phyloP scores from a whole-genome alignment of 352 stramenopile genomes.

The Globisporangium perplexum region DNA sequence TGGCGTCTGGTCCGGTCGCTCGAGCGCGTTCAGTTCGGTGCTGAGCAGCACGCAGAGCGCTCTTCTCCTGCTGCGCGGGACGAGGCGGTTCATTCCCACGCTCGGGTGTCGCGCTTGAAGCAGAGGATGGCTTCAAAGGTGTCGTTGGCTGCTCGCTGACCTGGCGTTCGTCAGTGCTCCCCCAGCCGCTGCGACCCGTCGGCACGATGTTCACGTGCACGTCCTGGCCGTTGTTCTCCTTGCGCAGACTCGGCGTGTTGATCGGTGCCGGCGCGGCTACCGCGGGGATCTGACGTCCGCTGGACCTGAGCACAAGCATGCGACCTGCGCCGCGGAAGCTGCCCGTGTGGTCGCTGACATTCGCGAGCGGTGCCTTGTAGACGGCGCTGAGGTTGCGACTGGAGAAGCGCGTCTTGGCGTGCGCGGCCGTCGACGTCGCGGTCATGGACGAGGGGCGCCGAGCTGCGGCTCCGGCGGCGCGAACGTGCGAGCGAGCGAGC shows the following conservation, averaged over 20 bases:
- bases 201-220: slow-evolving; percentile 33
- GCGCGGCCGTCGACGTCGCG: slow-evolving; percentile 32
- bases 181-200: slow-evolving; percentile 31
- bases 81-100: neutral
- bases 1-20: neutral
- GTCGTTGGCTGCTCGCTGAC: neutral
- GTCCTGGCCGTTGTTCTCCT: slow-evolving; percentile 45
- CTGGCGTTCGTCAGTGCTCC: neutral
- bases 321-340: slow-evolving; percentile 20
- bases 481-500: neutral
- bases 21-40: neutral
- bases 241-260: slow-evolving; percentile 73
- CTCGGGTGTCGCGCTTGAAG: neutral
- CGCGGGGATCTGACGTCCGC: slow-evolving; percentile 4
- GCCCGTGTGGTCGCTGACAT: slow-evolving; percentile 24
- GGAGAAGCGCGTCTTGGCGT: slow-evolving; percentile 62
- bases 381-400: slow-evolving; percentile 68
- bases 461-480: neutral
- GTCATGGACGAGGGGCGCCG: slow-evolving; percentile 45
- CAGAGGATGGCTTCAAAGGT: neutral
- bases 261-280: slow-evolving; percentile 42
- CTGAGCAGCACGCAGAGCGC: too few species aligned
- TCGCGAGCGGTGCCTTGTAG: slow-evolving; percentile 53
- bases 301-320: slow-evolving; percentile 49
- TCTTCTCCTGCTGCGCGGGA: neutral